Base-by-base conservation (phyloP, 148 eudicot species). In the Cornus kousa region DNA sequence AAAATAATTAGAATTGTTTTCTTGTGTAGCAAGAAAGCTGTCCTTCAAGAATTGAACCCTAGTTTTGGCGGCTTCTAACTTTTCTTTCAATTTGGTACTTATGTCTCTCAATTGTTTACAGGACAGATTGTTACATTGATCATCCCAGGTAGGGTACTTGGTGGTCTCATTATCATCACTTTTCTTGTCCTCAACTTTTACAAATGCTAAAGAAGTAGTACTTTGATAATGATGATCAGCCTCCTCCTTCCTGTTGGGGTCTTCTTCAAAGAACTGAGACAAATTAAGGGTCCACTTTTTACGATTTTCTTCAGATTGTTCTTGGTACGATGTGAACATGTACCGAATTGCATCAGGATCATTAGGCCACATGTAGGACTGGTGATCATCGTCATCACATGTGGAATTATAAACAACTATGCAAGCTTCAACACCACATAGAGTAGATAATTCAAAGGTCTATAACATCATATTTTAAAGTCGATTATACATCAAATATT, bases 391-490 rank as follows among this genome's bases (percentile, higher is more conserved):
- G 4, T 81, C 82, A 23, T 64, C 16, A 2, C 2, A n/a, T 23
- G 31, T 62, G 0, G 88, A 86, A 4, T 79, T 83, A 39, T 80
- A 82, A 16, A 89, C 77, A 57, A 89, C 71, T 64, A 84, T 74
- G 76, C 88, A 82, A 1, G 85, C 84, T n/a, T 78, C 68, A 0
- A 89, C 87, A 57, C 80, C 87, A 48, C 88, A 87, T 0, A 87
- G 80, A 10, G 85, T 81, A 22, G 85, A 80, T 76, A 89, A 75
- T 20, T 87, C 90, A 23, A 28, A 16, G 28, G 28, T 28, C 28
- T 28, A 28, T 28, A 28, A 28, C 1, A 28, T 28, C 28, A 28
- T 28, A 28, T 28, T 0, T 28, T 0, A 28, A 28, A 28, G 28
- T 28, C 28, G 28, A 28, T 28, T 28, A 28, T 28, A 28, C 1